Evolutionary conservation across 2,329 filamentous ascomycete genomes (phyloP).

Genomic region (Alternaria sp.): DNA sequence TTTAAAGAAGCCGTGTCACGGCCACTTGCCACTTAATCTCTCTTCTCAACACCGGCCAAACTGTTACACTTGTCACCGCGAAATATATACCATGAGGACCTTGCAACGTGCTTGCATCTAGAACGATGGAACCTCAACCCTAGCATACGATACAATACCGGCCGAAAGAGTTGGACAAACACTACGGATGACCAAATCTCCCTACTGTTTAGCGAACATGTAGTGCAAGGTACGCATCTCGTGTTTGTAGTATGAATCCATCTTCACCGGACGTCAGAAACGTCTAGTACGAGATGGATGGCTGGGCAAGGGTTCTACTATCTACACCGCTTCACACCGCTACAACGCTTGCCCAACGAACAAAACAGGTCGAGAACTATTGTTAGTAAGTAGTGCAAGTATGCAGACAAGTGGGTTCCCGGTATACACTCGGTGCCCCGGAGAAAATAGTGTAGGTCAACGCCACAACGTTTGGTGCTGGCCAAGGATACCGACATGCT

Average conservation of each 20-base stretch:
- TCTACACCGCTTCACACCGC: slow-evolving; percentile 35
- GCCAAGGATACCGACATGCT: not conserved
- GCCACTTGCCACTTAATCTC: not conserved
- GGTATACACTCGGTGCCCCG: not conserved
- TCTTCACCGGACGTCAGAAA: slow-evolving; percentile 17
- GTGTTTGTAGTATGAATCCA: not conserved
- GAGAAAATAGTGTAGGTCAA: not conserved
- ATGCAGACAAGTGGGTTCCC: not conserved
- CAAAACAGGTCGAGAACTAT: slow-evolving; percentile 1
- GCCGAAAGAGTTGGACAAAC: not conserved
- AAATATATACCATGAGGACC: not conserved
- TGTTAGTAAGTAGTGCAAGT: not conserved
- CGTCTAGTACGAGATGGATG: not conserved
- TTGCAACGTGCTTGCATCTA: not conserved
- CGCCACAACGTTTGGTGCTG: not conserved
- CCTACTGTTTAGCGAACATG: not conserved
- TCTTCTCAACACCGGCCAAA: not conserved
- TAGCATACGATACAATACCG: not conserved
- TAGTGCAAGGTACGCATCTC: not conserved
- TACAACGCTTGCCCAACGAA: not conserved
- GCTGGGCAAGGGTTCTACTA: not conserved
- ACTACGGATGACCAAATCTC: not conserved
- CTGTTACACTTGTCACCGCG: not conserved
- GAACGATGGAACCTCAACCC: not conserved
- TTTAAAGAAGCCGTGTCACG: not conserved